Conservation (phyloP, 345 rosid species). For the Arabidopsis suecica region DNA sequence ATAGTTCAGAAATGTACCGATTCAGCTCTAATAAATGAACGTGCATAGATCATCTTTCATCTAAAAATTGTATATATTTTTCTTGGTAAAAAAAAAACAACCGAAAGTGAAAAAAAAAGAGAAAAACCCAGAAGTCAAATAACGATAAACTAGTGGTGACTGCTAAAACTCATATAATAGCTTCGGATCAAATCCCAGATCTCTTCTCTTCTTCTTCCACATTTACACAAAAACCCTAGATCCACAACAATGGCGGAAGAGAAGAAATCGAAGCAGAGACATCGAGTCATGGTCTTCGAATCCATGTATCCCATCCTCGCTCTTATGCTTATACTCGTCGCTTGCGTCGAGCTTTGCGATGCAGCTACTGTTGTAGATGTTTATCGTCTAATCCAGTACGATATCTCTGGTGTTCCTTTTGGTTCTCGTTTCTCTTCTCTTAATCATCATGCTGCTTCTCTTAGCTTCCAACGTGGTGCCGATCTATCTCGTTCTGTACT, state of each 20-base stretch:
- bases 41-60: not conserved
- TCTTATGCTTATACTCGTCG: constrained; percentile 71
- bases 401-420: constrained; percentile 84
- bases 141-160: constrained; percentile 4
- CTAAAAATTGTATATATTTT: not conserved
- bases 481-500: constrained; percentile 94
- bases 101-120: not conserved
- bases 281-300: constrained; percentile 49
- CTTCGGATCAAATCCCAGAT: constrained; percentile 36
- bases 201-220: constrained; percentile 9
- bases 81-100: no score
- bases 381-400: constrained; percentile 95
- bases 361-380: constrained; percentile 97
- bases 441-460: constrained; percentile 90
- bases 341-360: constrained; percentile 92
- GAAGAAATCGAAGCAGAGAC: constrained; percentile 47
- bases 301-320: constrained; percentile 76
- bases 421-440: constrained; percentile 93
- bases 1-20: no score
- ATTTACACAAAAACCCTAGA: constrained; percentile 61
- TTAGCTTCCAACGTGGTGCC: constrained; percentile 71
- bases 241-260: constrained; percentile 46
- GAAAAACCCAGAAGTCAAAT: not conserved
- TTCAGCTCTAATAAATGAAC: no score
- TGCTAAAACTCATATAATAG: not conserved